A percentile compares a stretch with the other conserved stretches of the same genome.
phyloP scores from a whole-genome alignment of 352 stramenopile species.

The Phytophthora pini region DNA sequence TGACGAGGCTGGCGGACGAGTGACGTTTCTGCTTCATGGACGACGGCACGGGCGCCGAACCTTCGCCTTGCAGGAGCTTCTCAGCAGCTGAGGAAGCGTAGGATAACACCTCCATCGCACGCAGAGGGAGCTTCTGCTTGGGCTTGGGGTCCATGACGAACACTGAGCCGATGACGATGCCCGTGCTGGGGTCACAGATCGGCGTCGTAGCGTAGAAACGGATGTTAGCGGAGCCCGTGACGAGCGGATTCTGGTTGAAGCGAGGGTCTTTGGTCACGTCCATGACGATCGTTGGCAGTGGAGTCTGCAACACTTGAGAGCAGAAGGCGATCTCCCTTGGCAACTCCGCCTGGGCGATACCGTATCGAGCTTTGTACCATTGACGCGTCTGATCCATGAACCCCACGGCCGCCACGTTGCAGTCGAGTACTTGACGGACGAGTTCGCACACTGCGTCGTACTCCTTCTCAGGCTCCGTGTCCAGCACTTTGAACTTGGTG shows the following conservation, averaged over 20 bases:
- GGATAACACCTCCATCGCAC: slow-evolving; percentile 69
- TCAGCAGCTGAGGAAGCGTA: slow-evolving; percentile 66
- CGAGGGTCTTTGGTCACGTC: slow-evolving; percentile 85
- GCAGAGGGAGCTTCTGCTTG: slow-evolving; percentile 55
- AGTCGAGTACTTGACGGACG: slow-evolving; percentile 63
- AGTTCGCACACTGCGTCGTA: slow-evolving; percentile 81
- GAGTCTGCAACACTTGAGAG: slow-evolving; percentile 53
- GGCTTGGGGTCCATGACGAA: slow-evolving; percentile 80
- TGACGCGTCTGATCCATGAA: slow-evolving; percentile 69
- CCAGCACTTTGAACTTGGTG: slow-evolving; percentile 46
- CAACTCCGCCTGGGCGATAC: slow-evolving; percentile 67
- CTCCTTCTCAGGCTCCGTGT: slow-evolving; percentile 56
- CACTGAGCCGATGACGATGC: slow-evolving; percentile 77
- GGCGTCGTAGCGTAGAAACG: slow-evolving; percentile 92
- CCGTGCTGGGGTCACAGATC: slow-evolving; percentile 62
- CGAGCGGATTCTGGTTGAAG: slow-evolving; percentile 88
- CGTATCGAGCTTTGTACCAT: slow-evolving; percentile 81
- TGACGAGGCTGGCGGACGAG: slow-evolving; percentile 16
- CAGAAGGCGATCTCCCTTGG: slow-evolving; percentile 75
- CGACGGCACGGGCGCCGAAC: slow-evolving; percentile 1
- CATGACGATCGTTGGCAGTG: slow-evolving; percentile 73
- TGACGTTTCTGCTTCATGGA: slow-evolving; percentile 39
- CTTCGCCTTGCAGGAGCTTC: slow-evolving; percentile 50
- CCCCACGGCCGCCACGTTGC: slow-evolving; percentile 65
- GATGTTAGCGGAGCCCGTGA: slow-evolving; percentile 89